phyloP scores from a whole-genome alignment of 106 monocot species.

The Alisma plantagoaquatica region DNA sequence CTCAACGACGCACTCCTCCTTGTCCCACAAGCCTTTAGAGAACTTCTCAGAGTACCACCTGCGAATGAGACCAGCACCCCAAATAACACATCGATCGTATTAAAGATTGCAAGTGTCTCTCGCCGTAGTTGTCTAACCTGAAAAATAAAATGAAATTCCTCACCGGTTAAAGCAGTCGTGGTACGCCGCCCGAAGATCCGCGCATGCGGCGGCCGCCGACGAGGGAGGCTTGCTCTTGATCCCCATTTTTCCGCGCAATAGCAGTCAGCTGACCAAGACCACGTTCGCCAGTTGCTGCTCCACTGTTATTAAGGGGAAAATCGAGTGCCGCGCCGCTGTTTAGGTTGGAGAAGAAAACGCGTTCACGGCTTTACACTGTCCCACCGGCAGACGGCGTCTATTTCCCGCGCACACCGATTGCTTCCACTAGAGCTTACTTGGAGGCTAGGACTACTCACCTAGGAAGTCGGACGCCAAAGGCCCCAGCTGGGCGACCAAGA shows the following conservation, averaged over 20 bases:
- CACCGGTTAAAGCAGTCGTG: conserved; percentile 88
- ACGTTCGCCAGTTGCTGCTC: too few relatives aligned
- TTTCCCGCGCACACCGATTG: too few relatives aligned
- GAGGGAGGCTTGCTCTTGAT: conserved; percentile 7
- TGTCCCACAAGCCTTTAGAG: conserved; percentile 73
- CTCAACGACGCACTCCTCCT: conserved; percentile 71
- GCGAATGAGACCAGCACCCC: neutral
- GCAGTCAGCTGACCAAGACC: too few relatives aligned
- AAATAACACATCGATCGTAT: neutral
- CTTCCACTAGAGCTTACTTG: too few relatives aligned
- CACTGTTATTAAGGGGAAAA: too few relatives aligned
- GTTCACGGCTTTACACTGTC: too few relatives aligned
- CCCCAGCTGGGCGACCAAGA: too few relatives aligned
- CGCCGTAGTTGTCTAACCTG: neutral
- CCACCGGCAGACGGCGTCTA: too few relatives aligned
- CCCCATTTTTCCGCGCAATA: conserved; percentile 15
- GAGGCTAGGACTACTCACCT: too few relatives aligned
- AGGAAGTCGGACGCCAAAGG: too few relatives aligned
- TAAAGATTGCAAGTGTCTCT: neutral
- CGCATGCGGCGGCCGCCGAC: conserved; percentile 27
- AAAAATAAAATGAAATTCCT: neutral
- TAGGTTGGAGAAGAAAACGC: too few relatives aligned
- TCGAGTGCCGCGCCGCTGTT: too few relatives aligned
- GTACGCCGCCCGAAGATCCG: conserved; percentile 55
- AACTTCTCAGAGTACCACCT: conserved; percentile 98